These are phyloP conservation scores for Diaporthe batatas DNA, from an alignment of 2,329 filamentous ascomycete species.

Conservation along the genomic window DNA sequence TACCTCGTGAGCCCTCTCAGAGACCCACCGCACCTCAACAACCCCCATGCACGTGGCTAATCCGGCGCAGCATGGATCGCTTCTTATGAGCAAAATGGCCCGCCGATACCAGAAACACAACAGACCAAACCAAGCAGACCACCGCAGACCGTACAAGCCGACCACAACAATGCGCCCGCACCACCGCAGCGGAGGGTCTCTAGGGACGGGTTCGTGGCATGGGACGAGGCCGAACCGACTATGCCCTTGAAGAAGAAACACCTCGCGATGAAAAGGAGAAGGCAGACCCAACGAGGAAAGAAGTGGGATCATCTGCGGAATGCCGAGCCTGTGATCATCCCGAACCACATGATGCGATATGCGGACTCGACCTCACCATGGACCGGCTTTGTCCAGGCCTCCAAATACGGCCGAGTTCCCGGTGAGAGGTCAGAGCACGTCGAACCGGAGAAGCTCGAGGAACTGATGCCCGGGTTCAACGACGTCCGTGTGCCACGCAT, in stretches of 20 bases:
- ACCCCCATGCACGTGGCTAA: not conserved
- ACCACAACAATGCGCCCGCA: slow-evolving; percentile 58
- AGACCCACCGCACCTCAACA: not conserved
- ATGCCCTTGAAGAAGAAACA: slow-evolving; percentile 56
- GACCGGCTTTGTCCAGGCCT: slow-evolving; percentile 67
- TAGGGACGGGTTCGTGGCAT: slow-evolving; percentile 62
- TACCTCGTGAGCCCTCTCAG: slow-evolving; percentile 48
- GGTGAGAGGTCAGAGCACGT: slow-evolving; percentile 64
- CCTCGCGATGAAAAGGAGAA: slow-evolving; percentile 60
- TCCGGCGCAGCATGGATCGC: slow-evolving; percentile 61
- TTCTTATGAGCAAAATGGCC: slow-evolving; percentile 60
- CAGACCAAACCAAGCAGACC: slow-evolving; percentile 56
- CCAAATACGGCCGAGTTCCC: slow-evolving; percentile 62
- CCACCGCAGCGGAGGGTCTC: slow-evolving; percentile 59
- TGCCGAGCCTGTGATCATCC: slow-evolving; percentile 70
- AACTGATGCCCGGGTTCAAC: slow-evolving; percentile 63
- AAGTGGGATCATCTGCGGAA: slow-evolving; percentile 73
- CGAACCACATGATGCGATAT: slow-evolving; percentile 56
- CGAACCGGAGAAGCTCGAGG: slow-evolving; percentile 57
- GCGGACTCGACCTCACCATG: slow-evolving; percentile 61
- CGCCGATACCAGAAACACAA: slow-evolving; percentile 53
- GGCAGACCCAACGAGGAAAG: slow-evolving; percentile 62
- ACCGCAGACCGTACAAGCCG: slow-evolving; percentile 53
- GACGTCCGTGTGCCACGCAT: slow-evolving; percentile 48
- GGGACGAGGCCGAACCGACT: slow-evolving; percentile 53